A percentile compares a stretch with the other conserved stretches of the same genome.
Evolutionary conservation across 192 early-diverging fungal genomes (phyloP).

Genomic region (Coemansia sp.): DNA sequence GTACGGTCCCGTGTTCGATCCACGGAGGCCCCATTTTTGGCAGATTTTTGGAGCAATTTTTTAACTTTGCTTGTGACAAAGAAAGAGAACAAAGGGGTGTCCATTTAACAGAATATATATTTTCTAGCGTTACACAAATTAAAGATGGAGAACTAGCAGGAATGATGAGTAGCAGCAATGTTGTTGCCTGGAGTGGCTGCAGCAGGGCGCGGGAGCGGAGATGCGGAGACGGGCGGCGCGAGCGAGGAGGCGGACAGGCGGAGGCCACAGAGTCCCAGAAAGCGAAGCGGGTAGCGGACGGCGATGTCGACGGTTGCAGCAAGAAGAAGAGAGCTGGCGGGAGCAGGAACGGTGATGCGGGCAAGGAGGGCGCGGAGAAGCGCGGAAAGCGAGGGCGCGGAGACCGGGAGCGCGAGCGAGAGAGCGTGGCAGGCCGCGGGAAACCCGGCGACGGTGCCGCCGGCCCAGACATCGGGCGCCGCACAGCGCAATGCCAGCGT

Average conservation of each 20-base stretch:
- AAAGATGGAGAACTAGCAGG: not conserved
- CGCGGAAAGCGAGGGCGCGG: not conserved
- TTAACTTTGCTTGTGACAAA: not conserved
- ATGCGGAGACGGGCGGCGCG: not conserved
- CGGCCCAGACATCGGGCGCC: slow-evolving; percentile 8
- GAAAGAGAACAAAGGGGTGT: too few species aligned
- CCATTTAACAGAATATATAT: not conserved
- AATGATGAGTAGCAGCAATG: not conserved
- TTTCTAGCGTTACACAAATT: not conserved
- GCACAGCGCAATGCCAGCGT: slow-evolving; percentile 1
- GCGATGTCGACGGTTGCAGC: slow-evolving; percentile 1
- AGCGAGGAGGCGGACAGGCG: not conserved
- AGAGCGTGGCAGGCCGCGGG: not conserved
- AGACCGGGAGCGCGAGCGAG: not conserved
- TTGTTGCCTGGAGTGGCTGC: not conserved
- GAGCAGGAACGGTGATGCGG: slow-evolving; percentile 7
- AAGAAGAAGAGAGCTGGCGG: not conserved
- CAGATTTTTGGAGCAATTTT: slow-evolving; percentile 3
- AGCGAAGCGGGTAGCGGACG: slow-evolving; percentile 3
- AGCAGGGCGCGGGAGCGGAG: not conserved
- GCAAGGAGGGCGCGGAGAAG: slow-evolving; percentile 11
- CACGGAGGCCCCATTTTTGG: slow-evolving; percentile 34
- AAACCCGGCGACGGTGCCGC: slow-evolving; percentile 12
- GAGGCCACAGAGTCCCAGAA: not conserved
- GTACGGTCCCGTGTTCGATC: slow-evolving; percentile 43